Conservation (phyloP, 352 stramenopile genomes). For the Elongisporangium prolatum region DNA sequence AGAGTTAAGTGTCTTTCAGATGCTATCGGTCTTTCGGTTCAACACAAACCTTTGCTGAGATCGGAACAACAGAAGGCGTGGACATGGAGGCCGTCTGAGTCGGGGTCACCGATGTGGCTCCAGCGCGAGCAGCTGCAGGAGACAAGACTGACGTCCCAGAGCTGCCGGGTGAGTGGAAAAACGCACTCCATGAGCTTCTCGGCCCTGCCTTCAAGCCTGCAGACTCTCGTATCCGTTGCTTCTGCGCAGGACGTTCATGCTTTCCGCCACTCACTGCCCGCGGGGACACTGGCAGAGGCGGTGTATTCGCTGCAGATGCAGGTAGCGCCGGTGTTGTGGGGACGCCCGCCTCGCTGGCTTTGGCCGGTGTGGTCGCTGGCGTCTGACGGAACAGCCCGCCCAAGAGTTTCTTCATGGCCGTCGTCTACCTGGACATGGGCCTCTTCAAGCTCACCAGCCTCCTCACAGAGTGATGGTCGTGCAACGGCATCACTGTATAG, state of each 20-base stretch:
- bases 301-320: neutral
- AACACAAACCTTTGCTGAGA: conserved; percentile 21
- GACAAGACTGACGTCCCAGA: neutral
- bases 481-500: no score
- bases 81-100: neutral
- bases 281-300: conserved; percentile 1
- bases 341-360: conserved; percentile 3
- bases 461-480: conserved; percentile 2
- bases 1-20: no score
- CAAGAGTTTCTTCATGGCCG: conserved; percentile 68
- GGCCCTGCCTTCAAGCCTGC: conserved; percentile 11
- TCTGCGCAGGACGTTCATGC: neutral
- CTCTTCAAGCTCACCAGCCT: neutral
- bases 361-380: conserved; percentile 4
- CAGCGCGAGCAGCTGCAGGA: conserved; percentile 3
- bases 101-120: neutral
- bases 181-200: conserved; percentile 34
- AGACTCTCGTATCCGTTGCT: conserved; percentile 8
- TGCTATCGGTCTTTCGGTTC: no score
- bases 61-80: conserved; percentile 8
- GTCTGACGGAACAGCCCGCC: conserved; percentile 51
- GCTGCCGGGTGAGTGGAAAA: conserved; percentile 13
- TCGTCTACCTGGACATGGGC: neutral
- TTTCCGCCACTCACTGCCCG: conserved; percentile 1
- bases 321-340: neutral